phyloP scores from a whole-genome alignment of 768 basidiomycete genomes.

The Psilocybe azurescens region DNA sequence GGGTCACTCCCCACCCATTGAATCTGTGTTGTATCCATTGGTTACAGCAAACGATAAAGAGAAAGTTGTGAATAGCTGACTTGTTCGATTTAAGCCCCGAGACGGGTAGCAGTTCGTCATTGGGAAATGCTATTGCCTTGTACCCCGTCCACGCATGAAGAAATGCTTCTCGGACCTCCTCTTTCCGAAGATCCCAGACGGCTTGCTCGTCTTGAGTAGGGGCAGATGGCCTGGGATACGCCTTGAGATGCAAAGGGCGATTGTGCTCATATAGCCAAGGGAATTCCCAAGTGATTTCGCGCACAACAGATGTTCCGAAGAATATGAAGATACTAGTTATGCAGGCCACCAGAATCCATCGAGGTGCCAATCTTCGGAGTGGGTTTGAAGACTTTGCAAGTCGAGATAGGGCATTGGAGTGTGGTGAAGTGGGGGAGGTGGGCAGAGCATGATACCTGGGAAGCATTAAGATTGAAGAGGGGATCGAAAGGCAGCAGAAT shows the following conservation, averaged over 20 bases:
- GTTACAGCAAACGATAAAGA: neutral
- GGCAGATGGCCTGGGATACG: slow-evolving; percentile 8
- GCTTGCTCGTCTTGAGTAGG: slow-evolving; percentile 13
- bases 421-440: neutral
- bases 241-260: slow-evolving; percentile 2
- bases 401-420: neutral
- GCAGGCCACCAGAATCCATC: neutral
- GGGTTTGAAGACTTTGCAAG: no score
- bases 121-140: slow-evolving; percentile 49
- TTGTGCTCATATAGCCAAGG: neutral
- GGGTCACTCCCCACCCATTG: slow-evolving; percentile 61
- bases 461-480: neutral
- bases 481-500: neutral
- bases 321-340: neutral
- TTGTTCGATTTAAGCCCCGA: slow-evolving; percentile 51
- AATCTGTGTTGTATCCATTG: slow-evolving; percentile 26
- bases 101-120: slow-evolving; percentile 57
- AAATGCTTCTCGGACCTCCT: slow-evolving; percentile 57
- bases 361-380: neutral
- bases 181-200: slow-evolving; percentile 47
- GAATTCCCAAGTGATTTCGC: neutral
- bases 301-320: neutral
- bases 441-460: neutral
- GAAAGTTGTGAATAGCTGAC: slow-evolving; percentile 36
- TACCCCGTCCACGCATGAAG: slow-evolving; percentile 60